Conservation (phyloP, 2,329 filamentous ascomycete genomes). For the Nemania sp. region DNA sequence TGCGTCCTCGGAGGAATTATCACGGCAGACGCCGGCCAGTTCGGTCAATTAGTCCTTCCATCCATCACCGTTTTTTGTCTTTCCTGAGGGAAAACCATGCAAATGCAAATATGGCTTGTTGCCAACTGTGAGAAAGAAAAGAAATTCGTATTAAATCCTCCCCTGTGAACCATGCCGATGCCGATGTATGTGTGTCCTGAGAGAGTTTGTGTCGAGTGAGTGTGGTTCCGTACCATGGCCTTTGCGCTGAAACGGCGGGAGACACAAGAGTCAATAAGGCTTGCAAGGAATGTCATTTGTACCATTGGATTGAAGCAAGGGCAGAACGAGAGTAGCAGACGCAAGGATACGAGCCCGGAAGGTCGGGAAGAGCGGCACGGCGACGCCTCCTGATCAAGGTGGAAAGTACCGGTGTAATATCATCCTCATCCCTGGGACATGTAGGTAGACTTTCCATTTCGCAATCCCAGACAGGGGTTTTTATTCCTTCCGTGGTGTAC, state of each 20-base stretch:
- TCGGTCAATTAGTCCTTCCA: not conserved
- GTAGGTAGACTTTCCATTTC: not conserved
- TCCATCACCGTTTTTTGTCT: not conserved
- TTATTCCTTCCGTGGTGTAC: slow-evolving; percentile 1
- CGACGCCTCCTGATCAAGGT: not conserved
- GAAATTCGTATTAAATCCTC: slow-evolving; percentile 11
- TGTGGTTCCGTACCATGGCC: not conserved
- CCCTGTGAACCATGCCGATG: not conserved
- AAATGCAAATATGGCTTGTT: slow-evolving; percentile 9
- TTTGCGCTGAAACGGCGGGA: not conserved
- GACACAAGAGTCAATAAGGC: not conserved
- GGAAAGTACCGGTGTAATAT: slow-evolving; percentile 2
- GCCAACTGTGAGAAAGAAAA: not conserved
- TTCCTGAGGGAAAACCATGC: slow-evolving; percentile 7
- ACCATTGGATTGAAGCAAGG: slow-evolving; percentile 1
- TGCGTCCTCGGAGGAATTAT: too few species aligned
- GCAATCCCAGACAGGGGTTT: not conserved
- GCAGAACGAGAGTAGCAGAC: not conserved
- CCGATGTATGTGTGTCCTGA: not conserved
- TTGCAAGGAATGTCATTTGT: not conserved
- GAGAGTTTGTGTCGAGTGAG: not conserved
- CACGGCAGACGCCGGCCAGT: too few species aligned
- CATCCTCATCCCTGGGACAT: not conserved
- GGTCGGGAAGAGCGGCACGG: not conserved
- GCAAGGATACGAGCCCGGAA: not conserved